Evolutionary conservation across 2,329 filamentous ascomycete species (phyloP), one percentile per base, ranked within the genome.

Genomic region (Bretziella fagacearum): DNA sequence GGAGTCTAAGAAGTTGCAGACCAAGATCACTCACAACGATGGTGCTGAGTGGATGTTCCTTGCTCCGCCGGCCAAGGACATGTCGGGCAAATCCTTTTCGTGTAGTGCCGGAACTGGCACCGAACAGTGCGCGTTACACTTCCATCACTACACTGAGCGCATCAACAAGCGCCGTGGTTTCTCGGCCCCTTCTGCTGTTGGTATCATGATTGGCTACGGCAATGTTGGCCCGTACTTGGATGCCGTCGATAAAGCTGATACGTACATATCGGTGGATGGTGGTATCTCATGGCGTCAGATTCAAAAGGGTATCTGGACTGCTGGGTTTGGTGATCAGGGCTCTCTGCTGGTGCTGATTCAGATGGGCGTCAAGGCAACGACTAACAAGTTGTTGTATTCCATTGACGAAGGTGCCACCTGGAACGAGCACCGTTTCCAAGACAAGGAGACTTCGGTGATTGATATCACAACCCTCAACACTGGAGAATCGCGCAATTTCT

Each of bases 91-190:
- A 55, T 60, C 67, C 2, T 93, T 81, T 57, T 62, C 66, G 10
- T 96, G 91, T 65, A 70, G 66, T 43, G 69, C 69, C 51, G 64
- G 64, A 20, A 65, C 67, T 32, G 74, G 78, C 57, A 68, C 63
- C 39, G 68, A 77, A 17, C 73, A 79, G 47, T 98, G 93, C 60
- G 81, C 84, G 3, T 69, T 99, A 48, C 86, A 99, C 61, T 70
- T 99, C 30, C 93, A 98, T 60, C 84, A 89, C 48, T 99, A 93
- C 63, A 96, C 93, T 0, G 91, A 98, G 62, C 78, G 91, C 52
- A 66, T 65, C 26, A 84, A 96, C 59, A 80, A 79, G 56, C 68
- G 79, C 40, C 83, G 89, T 59, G 93, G 84, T 0, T 96, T 84
- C 62, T 91, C 85, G 6, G 94, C 87, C 2, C 74, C 78, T 40